phyloP scores from a whole-genome alignment of 1,284 basidiomycete genomes.

The Meripilus lineatus region DNA sequence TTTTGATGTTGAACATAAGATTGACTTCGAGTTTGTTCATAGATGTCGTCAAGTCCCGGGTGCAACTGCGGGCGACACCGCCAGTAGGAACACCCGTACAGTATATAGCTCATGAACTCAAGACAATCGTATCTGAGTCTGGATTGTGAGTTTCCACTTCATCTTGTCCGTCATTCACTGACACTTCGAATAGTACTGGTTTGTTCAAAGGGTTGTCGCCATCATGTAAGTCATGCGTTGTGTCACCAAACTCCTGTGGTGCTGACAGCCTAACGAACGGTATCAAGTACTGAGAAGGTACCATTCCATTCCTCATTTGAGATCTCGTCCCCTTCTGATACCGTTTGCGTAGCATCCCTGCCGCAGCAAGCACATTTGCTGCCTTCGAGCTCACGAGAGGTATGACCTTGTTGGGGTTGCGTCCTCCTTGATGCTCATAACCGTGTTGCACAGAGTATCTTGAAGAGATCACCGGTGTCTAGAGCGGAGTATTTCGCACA shows the following conservation, averaged over 20 bases:
- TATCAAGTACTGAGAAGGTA: conserved; percentile 63
- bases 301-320: not conserved
- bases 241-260: too few species aligned
- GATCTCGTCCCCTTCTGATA: conserved; percentile 1
- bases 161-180: not conserved
- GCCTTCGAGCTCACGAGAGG: conserved; percentile 85
- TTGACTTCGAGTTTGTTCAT: conserved; percentile 2
- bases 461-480: conserved; percentile 14
- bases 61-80: conserved; percentile 78
- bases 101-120: conserved; percentile 76
- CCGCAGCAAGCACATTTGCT: conserved; percentile 89
- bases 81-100: conserved; percentile 75
- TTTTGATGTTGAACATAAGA: not conserved
- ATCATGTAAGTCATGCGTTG: conserved; percentile 57
- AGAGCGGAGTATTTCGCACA: too few species aligned
- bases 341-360: conserved; percentile 66
- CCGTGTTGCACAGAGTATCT: conserved; percentile 11
- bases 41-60: conserved; percentile 91
- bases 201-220: conserved; percentile 73
- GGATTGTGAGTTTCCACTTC: conserved; percentile 56
- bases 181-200: conserved; percentile 60
- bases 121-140: conserved; percentile 64
- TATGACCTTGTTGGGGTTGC: conserved; percentile 18
- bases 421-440: not conserved
- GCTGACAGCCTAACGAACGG: too few species aligned